Conservation (phyloP, 148 eudicot genomes). For the Amaranthus cruentus region DNA sequence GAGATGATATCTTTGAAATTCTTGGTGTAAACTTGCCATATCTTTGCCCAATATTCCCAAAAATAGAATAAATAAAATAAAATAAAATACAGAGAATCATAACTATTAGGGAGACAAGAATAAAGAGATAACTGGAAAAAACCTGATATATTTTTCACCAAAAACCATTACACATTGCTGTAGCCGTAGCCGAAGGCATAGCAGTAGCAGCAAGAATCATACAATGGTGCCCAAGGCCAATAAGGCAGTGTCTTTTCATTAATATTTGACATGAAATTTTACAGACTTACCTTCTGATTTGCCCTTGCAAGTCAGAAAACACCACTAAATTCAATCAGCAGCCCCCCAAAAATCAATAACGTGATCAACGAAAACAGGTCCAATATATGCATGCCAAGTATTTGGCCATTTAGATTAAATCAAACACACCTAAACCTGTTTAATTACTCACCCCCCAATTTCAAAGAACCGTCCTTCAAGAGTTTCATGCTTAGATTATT, state of each 20-base stretch:
- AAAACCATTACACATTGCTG: constrained; percentile 13
- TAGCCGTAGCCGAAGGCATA: constrained; percentile 5
- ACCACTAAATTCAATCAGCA: constrained; percentile 24
- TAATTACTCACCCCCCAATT: constrained; percentile 52
- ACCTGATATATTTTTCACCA: constrained; percentile 5
- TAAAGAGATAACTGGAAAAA: background rate
- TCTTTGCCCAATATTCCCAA: too few species aligned
- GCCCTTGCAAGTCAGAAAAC: constrained; percentile 24
- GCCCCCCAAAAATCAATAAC: constrained; percentile 26
- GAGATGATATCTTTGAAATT: too few species aligned
- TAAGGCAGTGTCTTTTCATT: constrained; percentile 18
- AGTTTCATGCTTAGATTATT: constrained; percentile 82
- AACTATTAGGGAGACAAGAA: background rate
- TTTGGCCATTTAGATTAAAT: constrained; percentile 20
- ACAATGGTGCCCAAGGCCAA: constrained; percentile 21
- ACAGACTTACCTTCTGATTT: constrained; percentile 20
- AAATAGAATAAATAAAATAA: too few species aligned
- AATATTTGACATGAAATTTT: constrained; percentile 24
- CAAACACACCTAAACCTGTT: constrained; percentile 23
- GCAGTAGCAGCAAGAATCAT: constrained; percentile 13
- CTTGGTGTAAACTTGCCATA: too few species aligned
- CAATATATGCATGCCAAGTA: constrained; percentile 38
- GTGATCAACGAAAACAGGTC: constrained; percentile 22
- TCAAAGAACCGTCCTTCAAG: constrained; percentile 85
- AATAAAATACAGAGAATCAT: background rate